These are phyloP conservation scores for Penicillium coprophilum DNA, from an alignment of 495 filamentous ascomycete species.

Conservation along the genomic window DNA sequence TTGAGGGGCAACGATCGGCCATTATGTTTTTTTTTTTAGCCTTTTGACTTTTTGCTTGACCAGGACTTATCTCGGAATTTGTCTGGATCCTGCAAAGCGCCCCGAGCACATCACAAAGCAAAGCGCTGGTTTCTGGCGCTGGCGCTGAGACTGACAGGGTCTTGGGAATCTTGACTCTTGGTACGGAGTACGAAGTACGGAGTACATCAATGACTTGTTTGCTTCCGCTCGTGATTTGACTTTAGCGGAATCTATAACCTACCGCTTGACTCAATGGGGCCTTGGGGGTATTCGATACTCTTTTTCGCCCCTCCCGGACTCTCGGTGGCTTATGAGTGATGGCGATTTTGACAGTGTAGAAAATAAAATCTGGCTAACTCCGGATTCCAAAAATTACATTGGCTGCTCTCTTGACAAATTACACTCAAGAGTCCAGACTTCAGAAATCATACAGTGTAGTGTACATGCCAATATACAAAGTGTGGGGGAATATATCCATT, in stretches of 20 bases:
- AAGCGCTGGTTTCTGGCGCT: not conserved
- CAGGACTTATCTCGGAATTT: not conserved
- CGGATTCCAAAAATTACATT: not conserved
- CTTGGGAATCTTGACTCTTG: constrained; percentile 1
- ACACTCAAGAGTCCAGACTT: not conserved
- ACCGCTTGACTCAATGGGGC: not conserved
- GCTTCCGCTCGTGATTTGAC: not conserved
- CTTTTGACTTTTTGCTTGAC: constrained; percentile 2
- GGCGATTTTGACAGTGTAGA: not conserved
- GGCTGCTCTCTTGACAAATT: not conserved
- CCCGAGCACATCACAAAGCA: constrained; percentile 7
- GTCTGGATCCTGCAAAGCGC: constrained; percentile 7
- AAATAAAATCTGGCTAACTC: not conserved
- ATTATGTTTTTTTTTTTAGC: not conserved
- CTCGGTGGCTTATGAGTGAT: constrained; percentile 2
- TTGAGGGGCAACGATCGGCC: not conserved
- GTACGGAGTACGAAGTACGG: no score
- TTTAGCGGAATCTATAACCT: constrained; percentile 1
- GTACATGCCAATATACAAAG: not conserved
- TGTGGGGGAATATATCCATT: not conserved
- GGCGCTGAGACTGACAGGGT: constrained; percentile 2
- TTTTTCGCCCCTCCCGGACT: constrained; percentile 1
- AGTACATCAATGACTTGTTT: not conserved
- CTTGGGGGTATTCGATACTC: not conserved
- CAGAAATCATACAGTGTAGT: not conserved